These are phyloP conservation scores for Macrolepiota albuminosa DNA, from an alignment of 768 basidiomycete species.

Conservation along the genomic window DNA sequence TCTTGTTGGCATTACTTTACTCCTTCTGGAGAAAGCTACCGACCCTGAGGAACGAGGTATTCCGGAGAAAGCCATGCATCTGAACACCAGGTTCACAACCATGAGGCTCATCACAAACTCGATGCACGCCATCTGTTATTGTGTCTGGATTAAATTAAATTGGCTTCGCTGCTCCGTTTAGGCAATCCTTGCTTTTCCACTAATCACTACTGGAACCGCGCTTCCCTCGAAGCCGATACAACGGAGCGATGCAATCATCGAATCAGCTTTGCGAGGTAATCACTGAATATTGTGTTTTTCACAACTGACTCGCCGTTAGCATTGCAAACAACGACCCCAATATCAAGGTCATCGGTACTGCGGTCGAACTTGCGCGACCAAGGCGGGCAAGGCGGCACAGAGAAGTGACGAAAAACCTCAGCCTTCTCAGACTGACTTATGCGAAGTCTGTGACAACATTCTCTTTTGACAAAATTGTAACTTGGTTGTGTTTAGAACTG, in stretches of 20 bases:
- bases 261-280: slow-evolving; percentile 5
- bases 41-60: not conserved
- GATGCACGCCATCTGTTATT: not conserved
- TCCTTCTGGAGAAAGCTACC: not conserved
- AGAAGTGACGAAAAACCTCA: not conserved
- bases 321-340: slow-evolving; percentile 4
- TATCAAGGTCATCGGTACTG: slow-evolving; percentile 3
- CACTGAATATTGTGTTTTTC: not conserved
- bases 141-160: not conserved
- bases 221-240: not conserved
- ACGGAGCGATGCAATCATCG: not conserved
- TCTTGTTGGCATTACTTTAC: not conserved
- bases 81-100: not conserved
- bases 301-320: not conserved
- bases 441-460: slow-evolving; percentile 35
- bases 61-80: not conserved
- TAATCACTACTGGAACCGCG: not conserved
- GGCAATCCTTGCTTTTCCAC: not conserved
- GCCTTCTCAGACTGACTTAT: slow-evolving; percentile 15
- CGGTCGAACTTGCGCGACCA: slow-evolving; percentile 3
- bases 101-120: not conserved
- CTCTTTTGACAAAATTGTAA: not conserved
- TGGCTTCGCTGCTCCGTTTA: not conserved
- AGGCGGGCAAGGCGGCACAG: not conserved
- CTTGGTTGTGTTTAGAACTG: slow-evolving; percentile 38